A percentile compares a stretch with the other conserved stretches of the same genome.
Conservation (phyloP, 148 eudicot genomes). For the Rhododendron mucronatum region DNA sequence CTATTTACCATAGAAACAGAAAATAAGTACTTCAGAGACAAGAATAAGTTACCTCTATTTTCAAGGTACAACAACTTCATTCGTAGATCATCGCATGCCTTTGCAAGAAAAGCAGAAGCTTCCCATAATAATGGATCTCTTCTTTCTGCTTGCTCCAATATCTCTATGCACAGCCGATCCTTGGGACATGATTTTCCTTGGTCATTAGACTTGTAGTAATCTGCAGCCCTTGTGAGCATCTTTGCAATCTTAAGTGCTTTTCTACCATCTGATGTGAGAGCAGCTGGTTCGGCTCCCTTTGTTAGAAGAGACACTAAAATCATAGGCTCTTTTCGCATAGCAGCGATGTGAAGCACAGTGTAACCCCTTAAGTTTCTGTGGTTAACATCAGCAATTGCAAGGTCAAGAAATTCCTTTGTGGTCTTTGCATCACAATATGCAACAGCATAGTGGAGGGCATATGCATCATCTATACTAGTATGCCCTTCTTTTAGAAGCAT, state of each 20-base stretch:
- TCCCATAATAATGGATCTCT: constrained; percentile 74
- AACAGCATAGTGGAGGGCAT: constrained; percentile 85
- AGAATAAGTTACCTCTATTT: constrained; percentile 58
- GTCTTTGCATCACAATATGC: constrained; percentile 81
- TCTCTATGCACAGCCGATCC: constrained; percentile 86
- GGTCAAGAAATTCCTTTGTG: constrained; percentile 75
- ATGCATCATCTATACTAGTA: constrained; percentile 68
- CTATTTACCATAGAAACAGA: not conserved
- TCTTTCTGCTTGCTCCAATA: constrained; percentile 85
- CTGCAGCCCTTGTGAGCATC: constrained; percentile 64
- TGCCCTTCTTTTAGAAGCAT: constrained; percentile 75
- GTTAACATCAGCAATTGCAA: constrained; percentile 74
- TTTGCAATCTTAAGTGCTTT: constrained; percentile 76
- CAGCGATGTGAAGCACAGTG: constrained; percentile 83
- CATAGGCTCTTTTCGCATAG: constrained; percentile 82
- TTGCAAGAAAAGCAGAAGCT: constrained; percentile 66
- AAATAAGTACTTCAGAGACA: not conserved
- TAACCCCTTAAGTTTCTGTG: constrained; percentile 49
- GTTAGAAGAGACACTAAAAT: constrained; percentile 77
- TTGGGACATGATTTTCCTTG: constrained; percentile 60
- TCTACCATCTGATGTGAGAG: constrained; percentile 71
- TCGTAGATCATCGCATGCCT: constrained; percentile 71
- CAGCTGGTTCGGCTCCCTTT: constrained; percentile 80
- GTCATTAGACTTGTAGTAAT: constrained; percentile 44
- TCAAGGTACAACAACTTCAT: constrained; percentile 68